Base-by-base conservation (phyloP, 306 rosid genomes). In the Acacia confusa region DNA sequence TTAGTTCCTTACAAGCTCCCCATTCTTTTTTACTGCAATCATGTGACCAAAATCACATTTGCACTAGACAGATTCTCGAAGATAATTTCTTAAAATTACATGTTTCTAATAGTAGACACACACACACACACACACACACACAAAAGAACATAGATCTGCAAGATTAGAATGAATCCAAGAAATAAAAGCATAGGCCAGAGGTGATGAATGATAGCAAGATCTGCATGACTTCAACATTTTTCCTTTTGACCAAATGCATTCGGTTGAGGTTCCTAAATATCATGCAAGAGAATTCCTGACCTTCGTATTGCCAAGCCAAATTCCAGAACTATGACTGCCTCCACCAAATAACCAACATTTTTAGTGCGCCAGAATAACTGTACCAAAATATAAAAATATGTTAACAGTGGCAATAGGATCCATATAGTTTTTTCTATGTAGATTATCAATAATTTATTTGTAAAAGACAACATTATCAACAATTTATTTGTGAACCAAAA, bases 281-380 rank as follows among this genome's bases (percentile, higher is more conserved):
- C 44, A 78, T 27, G 22, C 63, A 72, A 53, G 72, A 76, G 36
- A 80, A 75, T 60, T 81, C 45, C 92, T 83, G 68, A 94, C 99
- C 96, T 94, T 85, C 92, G 86, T 50, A 96, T 85, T 27, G 90
- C 86, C 92, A 92, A 87, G 81, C 98, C 98, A 19, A 92, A 92
- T 86, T 96, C 99, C 97, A 96, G 85, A 45, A 96, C 90, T 97
- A 92, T 87, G 70, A 94, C 86, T 74, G 99, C 97, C 87, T 96
- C 99, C 19, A 92, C 68, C 84, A 94, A 84, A 84, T 94, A 94
- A 86, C 97, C 95, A 20, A 82, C 52, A 61, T 92, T 81, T 88
- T 89, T 82, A 43, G 99, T 86, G 53, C 90, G 94, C 99, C 98
- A 92, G 80, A 86, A 96, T 76, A 94, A 85, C 99, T 96, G 84